Evolutionary conservation across 202 grass and related monocot genomes (phyloP).

Genomic region (Zizania palustris): DNA sequence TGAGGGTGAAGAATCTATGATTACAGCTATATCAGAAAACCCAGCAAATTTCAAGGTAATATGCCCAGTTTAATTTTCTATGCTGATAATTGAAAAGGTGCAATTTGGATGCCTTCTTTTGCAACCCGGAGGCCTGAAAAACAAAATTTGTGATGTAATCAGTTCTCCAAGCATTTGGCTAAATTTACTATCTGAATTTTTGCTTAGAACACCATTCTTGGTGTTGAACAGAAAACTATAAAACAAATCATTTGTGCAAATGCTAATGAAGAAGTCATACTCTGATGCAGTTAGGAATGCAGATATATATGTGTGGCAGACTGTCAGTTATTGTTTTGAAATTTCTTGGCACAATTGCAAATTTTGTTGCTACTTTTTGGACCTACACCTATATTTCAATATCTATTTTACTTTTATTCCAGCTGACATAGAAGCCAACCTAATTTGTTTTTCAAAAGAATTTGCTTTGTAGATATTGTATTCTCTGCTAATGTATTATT

Average conservation of each 20-base stretch:
- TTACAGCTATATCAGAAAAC: constrained; percentile 83
- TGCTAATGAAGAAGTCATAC: background rate
- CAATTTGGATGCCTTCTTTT: constrained; percentile 5
- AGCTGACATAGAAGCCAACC: background rate
- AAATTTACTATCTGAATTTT: background rate
- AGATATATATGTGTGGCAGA: background rate
- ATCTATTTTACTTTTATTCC: background rate
- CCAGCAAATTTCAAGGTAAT: constrained; percentile 82
- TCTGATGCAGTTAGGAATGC: background rate
- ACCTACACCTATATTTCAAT: background rate
- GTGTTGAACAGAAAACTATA: background rate
- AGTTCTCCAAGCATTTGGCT: background rate
- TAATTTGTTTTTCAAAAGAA: background rate
- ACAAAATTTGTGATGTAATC: background rate
- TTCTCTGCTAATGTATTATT: background rate
- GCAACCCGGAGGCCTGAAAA: background rate
- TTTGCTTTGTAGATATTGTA: background rate
- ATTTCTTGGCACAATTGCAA: background rate
- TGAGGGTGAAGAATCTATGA: constrained; percentile 96
- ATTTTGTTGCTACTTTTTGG: background rate
- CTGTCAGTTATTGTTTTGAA: background rate
- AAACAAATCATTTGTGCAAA: background rate
- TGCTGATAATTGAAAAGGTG: constrained; percentile 1
- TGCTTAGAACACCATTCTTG: background rate
- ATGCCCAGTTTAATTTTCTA: background rate